Evolutionary conservation across 176 grass and related monocot genomes (phyloP), one percentile per base, ranked within the genome.

Genomic region (Phragmites australis): DNA sequence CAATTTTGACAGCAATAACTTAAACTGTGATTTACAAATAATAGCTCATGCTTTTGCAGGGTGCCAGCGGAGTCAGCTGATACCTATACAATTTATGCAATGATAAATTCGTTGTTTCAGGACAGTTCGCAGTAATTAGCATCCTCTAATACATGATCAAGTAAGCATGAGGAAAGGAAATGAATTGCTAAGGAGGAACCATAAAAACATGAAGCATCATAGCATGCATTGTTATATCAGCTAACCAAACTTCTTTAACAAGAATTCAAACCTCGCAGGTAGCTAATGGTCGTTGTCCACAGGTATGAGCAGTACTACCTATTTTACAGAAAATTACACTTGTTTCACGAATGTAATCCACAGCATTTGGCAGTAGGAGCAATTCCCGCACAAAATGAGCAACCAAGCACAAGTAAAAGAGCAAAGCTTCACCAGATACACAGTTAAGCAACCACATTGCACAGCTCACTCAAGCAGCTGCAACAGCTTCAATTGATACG

Each of bases 371-470:
- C 8, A 75, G 46, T 25, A 43, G 4, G 10, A 75, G 46, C 26
- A 70, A 70, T 10, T 53, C 27, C 17, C 12, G 39, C 41, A 31
- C 41, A 15, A 71, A 42, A 44, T 47, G 52, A 54, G 44, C 54
- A 77, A 16, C 32, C 16, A 27, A 30, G 15, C 57, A 78, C 72
- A 51, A 19, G 12, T 53, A 70, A 67, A 79, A 48, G 22, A 70
- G 47, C 26, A 75, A 53, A 47, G 19, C 23, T 27, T 50, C 10
- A 65, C 9, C 39, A 32, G n/a, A 53, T 49, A 51, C 18, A 73
- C 42, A 15, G 44, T 34, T 43, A 56, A 66, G 68, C 8, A 80
- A 50, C 68, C 31, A 57, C 68, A 80, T 84, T 75, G 34, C 76
- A 40, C 14, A 81, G 45, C 1, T 70, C 46, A 55, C 9, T 79